Conservation (phyloP, 2,329 filamentous ascomycete genomes). For the Talaromyces piceae region DNA sequence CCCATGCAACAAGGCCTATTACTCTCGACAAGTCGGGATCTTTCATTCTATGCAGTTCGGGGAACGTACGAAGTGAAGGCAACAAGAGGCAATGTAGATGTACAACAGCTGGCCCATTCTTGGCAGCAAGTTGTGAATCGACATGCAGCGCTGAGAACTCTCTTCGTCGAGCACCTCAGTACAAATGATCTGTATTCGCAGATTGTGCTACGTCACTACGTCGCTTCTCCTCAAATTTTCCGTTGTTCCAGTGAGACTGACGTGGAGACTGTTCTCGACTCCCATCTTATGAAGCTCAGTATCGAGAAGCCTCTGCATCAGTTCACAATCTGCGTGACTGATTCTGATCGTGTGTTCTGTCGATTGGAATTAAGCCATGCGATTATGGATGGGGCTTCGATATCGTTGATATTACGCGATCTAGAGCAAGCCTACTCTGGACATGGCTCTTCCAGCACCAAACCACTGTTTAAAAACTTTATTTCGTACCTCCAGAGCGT, state of each 20-base stretch:
- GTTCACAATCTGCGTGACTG: constrained; percentile 35
- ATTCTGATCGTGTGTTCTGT: constrained; percentile 26
- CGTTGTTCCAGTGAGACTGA: constrained; percentile 19
- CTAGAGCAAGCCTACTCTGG: constrained; percentile 31
- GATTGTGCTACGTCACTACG: constrained; percentile 31
- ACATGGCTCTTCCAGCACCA: constrained; percentile 24
- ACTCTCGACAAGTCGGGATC: constrained; percentile 39
- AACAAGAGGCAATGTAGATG: constrained; percentile 17
- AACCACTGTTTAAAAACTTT: constrained; percentile 6
- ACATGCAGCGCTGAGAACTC: constrained; percentile 10
- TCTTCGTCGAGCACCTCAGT: constrained; percentile 26
- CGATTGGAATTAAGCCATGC: constrained; percentile 41
- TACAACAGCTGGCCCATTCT: constrained; percentile 18
- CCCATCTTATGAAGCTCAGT: constrained; percentile 18
- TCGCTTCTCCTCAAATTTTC: constrained; percentile 3
- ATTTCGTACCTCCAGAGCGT: constrained; percentile 6
- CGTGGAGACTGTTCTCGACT: constrained; percentile 22
- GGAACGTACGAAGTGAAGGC: constrained; percentile 29
- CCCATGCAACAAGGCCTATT: constrained; percentile 34
- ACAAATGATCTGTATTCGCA: constrained; percentile 13
- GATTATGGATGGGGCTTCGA: constrained; percentile 45
- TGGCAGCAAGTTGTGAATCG: constrained; percentile 9
- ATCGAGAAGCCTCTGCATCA: constrained; percentile 35
- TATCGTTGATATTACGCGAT: constrained; percentile 28
- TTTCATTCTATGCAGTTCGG: constrained; percentile 33